Evolutionary conservation across 2,329 filamentous ascomycete genomes (phyloP), one percentile per base, ranked within the genome.

Genomic region (Penicillium sp.): DNA sequence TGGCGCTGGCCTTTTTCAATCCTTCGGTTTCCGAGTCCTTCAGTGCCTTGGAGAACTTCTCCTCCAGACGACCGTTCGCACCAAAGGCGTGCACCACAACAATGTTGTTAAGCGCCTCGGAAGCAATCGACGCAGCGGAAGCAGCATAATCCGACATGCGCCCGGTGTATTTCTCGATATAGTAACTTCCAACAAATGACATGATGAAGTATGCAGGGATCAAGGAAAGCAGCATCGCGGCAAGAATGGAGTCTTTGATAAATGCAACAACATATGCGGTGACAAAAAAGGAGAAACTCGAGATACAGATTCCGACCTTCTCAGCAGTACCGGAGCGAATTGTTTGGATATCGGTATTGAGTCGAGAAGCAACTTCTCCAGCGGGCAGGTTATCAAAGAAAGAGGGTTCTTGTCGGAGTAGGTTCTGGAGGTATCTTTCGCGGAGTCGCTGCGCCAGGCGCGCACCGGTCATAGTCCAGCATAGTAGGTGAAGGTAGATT

Each of bases 251-350:
- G 63, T 88, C 80, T 65, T 87, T 85, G 68, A 86, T 82, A 61
- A 90, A 90, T 1, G 86, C 86, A 17, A 90, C 83, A 5, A 86
- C 77, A 60, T 88, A 89, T 3, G 86, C 84, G 0, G 87, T 85
- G 53, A 89, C 68, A 67, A 89, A 89, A 70, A 89, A 90, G 2
- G 85, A 84, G 10, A 83, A 71, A 50, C 82, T 86, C 25, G 82
- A 80, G 5, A 90, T 78, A 62, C 83, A 82, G 35, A 89, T 83
- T 51, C 87, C 87, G 17, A 89, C 86, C 70, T 90, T 90, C 71
- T 90, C 88, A 1, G 84, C 86, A 0, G 87, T 89, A 15, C 88
- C 88, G 0, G 82, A 81, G 66, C 88, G 87, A 51, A 90, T 84
- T 1, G 83, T 82, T 58, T 86, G 82, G 35, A 89, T 86, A 65